A percentile compares a stretch with the other conserved stretches of the same genome.
Conservation (phyloP, 2,329 filamentous ascomycete species). For the Endothia cerciana region DNA sequence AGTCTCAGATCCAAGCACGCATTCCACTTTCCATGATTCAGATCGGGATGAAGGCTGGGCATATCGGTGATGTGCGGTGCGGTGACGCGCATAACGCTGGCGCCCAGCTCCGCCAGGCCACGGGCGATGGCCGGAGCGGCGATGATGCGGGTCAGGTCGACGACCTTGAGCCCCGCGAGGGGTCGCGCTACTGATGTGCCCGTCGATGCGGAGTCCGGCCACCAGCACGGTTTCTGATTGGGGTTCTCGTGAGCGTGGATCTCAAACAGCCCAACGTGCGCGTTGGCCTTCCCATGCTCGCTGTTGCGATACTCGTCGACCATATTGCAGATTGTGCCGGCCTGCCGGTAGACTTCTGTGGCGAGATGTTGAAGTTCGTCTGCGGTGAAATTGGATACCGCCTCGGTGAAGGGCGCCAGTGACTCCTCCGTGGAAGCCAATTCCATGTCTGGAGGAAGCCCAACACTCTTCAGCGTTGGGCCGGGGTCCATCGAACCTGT, state of each 20-base stretch:
- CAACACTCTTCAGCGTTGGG: conserved; percentile 28
- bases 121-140: conserved; percentile 49
- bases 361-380: conserved; percentile 33
- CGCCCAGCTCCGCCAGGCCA: conserved; percentile 48
- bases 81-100: conserved; percentile 50
- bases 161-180: conserved; percentile 51
- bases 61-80: conserved; percentile 47
- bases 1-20: conserved; percentile 47
- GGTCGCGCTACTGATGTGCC: conserved; percentile 34
- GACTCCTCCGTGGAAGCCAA: conserved; percentile 18
- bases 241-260: conserved; percentile 31
- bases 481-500: conserved; percentile 28
- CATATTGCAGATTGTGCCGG: conserved; percentile 35
- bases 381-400: conserved; percentile 32
- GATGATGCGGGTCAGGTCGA: conserved; percentile 54
- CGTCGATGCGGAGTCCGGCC: conserved; percentile 41
- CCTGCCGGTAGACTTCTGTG: conserved; percentile 32
- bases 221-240: conserved; percentile 44
- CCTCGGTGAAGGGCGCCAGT: neutral
- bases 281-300: conserved; percentile 35
- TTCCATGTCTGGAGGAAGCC: conserved; percentile 28
- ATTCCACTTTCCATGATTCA: conserved; percentile 51
- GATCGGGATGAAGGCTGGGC: conserved; percentile 43
- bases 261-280: conserved; percentile 32
- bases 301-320: conserved; percentile 35